phyloP scores from a whole-genome alignment of 768 basidiomycete species.

The Boletus sp. region DNA sequence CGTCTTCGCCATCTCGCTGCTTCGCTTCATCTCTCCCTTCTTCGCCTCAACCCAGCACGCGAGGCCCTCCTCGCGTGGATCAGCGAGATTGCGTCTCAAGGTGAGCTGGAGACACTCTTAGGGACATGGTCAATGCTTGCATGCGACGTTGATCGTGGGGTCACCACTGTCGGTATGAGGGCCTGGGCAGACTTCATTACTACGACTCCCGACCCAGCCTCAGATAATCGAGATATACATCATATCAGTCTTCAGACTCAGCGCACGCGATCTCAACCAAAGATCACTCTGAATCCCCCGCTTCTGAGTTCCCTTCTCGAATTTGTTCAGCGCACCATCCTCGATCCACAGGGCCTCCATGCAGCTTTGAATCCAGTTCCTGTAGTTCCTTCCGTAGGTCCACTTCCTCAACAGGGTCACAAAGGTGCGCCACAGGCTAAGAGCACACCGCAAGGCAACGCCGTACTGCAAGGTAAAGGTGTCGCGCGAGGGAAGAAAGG shows the following conservation, averaged over 20 bases:
- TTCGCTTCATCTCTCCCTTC: slow-evolving; percentile 59
- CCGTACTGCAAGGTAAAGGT: slow-evolving; percentile 5
- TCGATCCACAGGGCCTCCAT: slow-evolving; percentile 63
- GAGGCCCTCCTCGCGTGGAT: slow-evolving; percentile 50
- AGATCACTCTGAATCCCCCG: slow-evolving; percentile 32
- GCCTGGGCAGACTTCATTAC: slow-evolving; percentile 49
- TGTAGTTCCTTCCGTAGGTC: slow-evolving; percentile 27
- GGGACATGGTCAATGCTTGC: slow-evolving; percentile 73
- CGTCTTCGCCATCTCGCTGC: slow-evolving; percentile 64
- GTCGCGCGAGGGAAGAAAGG: slow-evolving; percentile 19
- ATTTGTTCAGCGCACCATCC: slow-evolving; percentile 52
- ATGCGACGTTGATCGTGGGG: slow-evolving; percentile 67
- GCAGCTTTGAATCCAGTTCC: slow-evolving; percentile 60
- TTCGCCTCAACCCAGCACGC: slow-evolving; percentile 50
- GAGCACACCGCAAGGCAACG: background rate
- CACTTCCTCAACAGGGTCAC: slow-evolving; percentile 8
- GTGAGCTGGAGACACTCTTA: slow-evolving; percentile 54
- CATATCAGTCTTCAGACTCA: background rate
- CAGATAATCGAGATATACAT: slow-evolving; percentile 2
- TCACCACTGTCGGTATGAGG: slow-evolving; percentile 46
- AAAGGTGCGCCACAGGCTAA: slow-evolving; percentile 2
- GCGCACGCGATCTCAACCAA: background rate
- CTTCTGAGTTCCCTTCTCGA: slow-evolving; percentile 38
- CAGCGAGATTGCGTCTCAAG: slow-evolving; percentile 43
- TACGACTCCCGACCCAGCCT: slow-evolving; percentile 1